Conservation (phyloP, 192 early-diverging fungal genomes). For the Podila minutissima region DNA sequence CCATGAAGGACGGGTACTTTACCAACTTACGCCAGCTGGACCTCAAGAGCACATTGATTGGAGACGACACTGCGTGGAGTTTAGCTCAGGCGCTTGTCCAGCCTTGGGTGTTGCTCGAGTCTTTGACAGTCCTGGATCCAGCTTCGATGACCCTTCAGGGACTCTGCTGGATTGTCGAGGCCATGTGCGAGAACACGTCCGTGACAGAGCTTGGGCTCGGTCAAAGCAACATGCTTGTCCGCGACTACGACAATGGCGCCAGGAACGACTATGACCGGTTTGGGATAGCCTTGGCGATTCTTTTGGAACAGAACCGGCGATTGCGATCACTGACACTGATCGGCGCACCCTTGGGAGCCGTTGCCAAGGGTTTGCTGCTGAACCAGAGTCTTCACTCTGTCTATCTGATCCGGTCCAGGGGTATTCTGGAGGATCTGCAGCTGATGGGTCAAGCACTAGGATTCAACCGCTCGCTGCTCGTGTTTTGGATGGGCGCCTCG, state of each 20-base stretch:
- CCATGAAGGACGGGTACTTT: conserved; percentile 16
- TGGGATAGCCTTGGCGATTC: conserved; percentile 7
- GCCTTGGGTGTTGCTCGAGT: conserved; percentile 15
- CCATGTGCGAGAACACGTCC: conserved; percentile 27
- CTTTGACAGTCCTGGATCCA: conserved; percentile 33
- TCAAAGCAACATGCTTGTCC: neutral
- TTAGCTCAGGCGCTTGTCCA: conserved; percentile 39
- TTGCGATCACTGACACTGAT: conserved; percentile 22
- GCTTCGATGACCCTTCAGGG: conserved; percentile 20
- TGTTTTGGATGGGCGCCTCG: conserved; percentile 46
- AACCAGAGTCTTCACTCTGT: conserved; percentile 40
- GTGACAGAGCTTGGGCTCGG: conserved; percentile 45
- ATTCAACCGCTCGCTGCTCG: conserved; percentile 34
- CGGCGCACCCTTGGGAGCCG: conserved; percentile 22
- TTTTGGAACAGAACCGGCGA: conserved; percentile 40
- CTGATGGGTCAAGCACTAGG: conserved; percentile 35
- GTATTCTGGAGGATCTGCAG: conserved; percentile 34
- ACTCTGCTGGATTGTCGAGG: conserved; percentile 36
- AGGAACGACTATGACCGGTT: conserved; percentile 18
- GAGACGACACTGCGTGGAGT: conserved; percentile 29
- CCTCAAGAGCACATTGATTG: conserved; percentile 39
- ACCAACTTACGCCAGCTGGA: conserved; percentile 42
- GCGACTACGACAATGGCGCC: neutral
- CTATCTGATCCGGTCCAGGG: conserved; percentile 38
- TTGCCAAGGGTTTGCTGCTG: conserved; percentile 34